Evolutionary conservation across 192 early-diverging fungal species (phyloP).

Genomic region (Coemansia sp.): DNA sequence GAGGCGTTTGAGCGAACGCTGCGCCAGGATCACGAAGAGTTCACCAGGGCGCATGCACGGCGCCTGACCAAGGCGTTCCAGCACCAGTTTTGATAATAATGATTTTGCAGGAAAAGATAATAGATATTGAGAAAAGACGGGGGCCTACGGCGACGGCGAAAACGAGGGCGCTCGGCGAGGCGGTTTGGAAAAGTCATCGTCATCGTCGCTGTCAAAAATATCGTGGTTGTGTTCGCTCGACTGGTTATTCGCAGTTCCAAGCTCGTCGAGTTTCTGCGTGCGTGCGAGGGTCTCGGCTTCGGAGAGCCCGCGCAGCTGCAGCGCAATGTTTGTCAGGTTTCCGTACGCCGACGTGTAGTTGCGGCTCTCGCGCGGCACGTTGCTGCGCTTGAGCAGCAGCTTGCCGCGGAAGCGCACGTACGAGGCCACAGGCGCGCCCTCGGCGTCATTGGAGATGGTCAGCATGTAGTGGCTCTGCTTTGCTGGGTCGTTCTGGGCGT

Average conservation of each 20-base stretch:
- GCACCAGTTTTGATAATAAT: background rate
- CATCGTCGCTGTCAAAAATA: constrained; percentile 11
- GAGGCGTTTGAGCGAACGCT: constrained; percentile 4
- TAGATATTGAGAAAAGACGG: background rate
- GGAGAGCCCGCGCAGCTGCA: constrained; percentile 41
- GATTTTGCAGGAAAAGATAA: too few relatives aligned
- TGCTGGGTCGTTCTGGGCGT: constrained; percentile 5
- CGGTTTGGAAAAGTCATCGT: background rate
- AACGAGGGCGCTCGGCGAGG: constrained; percentile 16
- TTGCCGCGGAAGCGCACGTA: constrained; percentile 38
- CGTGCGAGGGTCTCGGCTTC: constrained; percentile 43
- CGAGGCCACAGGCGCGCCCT: constrained; percentile 1
- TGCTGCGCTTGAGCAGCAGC: constrained; percentile 37
- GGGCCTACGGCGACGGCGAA: constrained; percentile 18
- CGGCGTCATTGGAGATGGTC: constrained; percentile 1
- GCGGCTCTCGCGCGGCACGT: constrained; percentile 8
- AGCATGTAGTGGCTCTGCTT: constrained; percentile 45
- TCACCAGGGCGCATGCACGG: constrained; percentile 5
- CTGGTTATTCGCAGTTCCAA: too few relatives aligned
- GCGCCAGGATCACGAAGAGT: constrained; percentile 6
- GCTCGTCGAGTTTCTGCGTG: constrained; percentile 2
- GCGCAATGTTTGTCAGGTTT: constrained; percentile 23
- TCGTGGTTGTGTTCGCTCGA: too few relatives aligned
- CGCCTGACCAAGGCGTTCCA: background rate
- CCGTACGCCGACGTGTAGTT: constrained; percentile 18